Percentiles rank a stretch among this genome's conserved stretches.
Evolutionary conservation across 805 yeast species (phyloP).

Genomic region (Ogataea naganishii): DNA sequence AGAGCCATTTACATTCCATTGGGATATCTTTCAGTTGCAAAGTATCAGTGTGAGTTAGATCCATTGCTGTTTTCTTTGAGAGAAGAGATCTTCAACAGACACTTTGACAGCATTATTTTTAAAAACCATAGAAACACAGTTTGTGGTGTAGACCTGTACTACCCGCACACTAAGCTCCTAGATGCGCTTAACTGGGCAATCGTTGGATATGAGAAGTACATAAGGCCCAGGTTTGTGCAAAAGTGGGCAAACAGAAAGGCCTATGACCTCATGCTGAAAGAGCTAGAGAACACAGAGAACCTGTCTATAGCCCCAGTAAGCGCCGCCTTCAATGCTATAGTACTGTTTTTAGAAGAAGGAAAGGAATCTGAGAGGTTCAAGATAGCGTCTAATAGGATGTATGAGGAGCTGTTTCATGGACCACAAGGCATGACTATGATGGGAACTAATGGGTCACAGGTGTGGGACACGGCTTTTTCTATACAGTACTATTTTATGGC

Average conservation of each 20-base stretch:
- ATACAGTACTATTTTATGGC: conserved; percentile 76
- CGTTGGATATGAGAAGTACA: conserved; percentile 56
- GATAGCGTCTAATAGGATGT: conserved; percentile 47
- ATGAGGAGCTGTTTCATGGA: conserved; percentile 76
- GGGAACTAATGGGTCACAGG: conserved; percentile 98
- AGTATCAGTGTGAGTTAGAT: conserved; percentile 47
- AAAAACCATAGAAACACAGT: conserved; percentile 67
- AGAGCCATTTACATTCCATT: conserved; percentile 84
- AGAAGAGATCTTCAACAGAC: conserved; percentile 62
- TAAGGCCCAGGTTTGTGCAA: conserved; percentile 70
- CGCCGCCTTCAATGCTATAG: conserved; percentile 76
- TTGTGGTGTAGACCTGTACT: conserved; percentile 87
- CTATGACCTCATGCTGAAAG: conserved; percentile 62
- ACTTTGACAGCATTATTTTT: conserved; percentile 64
- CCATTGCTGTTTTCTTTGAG: conserved; percentile 63
- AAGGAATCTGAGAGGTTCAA: conserved; percentile 50
- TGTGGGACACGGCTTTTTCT: conserved; percentile 93
- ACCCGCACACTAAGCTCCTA: conserved; percentile 75
- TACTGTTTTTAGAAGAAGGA: conserved; percentile 65
- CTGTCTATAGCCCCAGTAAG: conserved; percentile 91
- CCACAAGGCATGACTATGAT: conserved; percentile 86
- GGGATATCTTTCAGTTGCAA: conserved; percentile 65
- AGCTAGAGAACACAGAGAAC: conserved; percentile 67
- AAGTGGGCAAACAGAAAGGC: conserved; percentile 41
- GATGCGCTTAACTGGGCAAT: conserved; percentile 53